Evolutionary conservation across 2,329 filamentous ascomycete genomes (phyloP).

Genomic region (Pseudogymnoascus sp.): DNA sequence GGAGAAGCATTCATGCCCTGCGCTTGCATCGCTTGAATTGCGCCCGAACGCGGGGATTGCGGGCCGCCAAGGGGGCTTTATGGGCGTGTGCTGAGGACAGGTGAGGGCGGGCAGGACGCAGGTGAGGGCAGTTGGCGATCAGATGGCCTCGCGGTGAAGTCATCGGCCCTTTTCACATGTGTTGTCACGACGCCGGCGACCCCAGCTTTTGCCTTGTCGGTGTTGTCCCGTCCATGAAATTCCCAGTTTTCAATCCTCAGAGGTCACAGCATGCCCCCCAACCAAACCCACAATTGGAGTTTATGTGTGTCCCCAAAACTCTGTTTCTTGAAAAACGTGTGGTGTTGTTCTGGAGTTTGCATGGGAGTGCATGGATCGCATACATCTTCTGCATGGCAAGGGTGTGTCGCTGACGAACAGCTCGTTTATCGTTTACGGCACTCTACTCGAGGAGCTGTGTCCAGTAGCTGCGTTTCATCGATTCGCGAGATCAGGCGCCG

Average conservation of each 20-base stretch:
- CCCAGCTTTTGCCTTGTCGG: not conserved
- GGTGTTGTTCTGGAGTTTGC: not conserved
- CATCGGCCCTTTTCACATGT: conserved; percentile 3
- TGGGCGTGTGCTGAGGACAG: not conserved
- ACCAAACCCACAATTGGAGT: not conserved
- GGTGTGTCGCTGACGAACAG: not conserved
- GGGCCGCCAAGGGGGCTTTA: not conserved
- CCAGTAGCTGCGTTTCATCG: not conserved
- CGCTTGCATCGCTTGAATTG: not conserved
- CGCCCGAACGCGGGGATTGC: not conserved
- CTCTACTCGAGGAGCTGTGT: not conserved
- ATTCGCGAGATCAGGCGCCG: not conserved
- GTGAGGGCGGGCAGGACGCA: not conserved
- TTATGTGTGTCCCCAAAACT: not conserved
- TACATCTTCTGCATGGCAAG: not conserved
- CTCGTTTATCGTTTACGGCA: not conserved
- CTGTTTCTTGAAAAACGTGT: not conserved
- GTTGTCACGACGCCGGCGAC: not conserved
- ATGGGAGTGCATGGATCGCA: not conserved
- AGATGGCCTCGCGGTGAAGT: not conserved
- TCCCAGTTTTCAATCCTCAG: not conserved
- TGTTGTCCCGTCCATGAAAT: not conserved
- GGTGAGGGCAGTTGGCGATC: not conserved
- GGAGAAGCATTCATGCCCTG: not conserved
- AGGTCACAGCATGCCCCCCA: not conserved